Conservation (phyloP, 306 rosid species). For the Dalbergia oliveri region DNA sequence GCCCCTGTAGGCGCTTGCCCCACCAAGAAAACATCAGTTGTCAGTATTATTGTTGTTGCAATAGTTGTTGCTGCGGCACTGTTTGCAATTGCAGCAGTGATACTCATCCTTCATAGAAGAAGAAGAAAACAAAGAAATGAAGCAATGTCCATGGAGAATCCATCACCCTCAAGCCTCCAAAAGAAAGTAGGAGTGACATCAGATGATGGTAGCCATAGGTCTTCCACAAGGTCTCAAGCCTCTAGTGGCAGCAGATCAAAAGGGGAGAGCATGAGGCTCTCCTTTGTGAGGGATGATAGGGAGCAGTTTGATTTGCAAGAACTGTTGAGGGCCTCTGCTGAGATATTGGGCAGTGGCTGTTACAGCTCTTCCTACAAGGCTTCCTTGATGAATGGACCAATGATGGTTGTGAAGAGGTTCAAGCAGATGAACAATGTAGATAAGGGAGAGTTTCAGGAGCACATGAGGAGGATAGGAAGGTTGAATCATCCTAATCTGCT, state of each 20-base stretch:
- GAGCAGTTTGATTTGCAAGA: conserved; percentile 76
- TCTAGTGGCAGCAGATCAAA: conserved; percentile 33
- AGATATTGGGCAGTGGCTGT: conserved; percentile 82
- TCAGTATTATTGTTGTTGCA: conserved; percentile 49
- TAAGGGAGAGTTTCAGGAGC: conserved; percentile 75
- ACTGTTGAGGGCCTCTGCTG: conserved; percentile 80
- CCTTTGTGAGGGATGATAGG: conserved; percentile 75
- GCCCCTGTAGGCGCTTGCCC: conserved; percentile 61
- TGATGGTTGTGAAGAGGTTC: conserved; percentile 85
- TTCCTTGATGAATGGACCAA: conserved; percentile 56
- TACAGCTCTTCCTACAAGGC: conserved; percentile 91
- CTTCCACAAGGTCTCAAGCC: conserved; percentile 5
- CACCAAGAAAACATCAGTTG: conserved; percentile 31
- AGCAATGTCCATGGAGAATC: conserved; percentile 45
- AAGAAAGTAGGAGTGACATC: conserved; percentile 22
- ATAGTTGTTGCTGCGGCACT: conserved; percentile 55
- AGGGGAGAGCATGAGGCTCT: conserved; percentile 58
- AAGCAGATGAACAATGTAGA: conserved; percentile 90
- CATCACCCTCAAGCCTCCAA: conserved; percentile 21
- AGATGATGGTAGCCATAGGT: conserved; percentile 34
- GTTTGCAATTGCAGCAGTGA: conserved; percentile 49
- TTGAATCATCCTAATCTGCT: conserved; percentile 75
- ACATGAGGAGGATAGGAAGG: conserved; percentile 83
- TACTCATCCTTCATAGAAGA: conserved; percentile 52
- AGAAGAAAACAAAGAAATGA: conserved; percentile 40